Base-by-base conservation (phyloP, 768 basidiomycete species). In the Boletus sensibilis region DNA sequence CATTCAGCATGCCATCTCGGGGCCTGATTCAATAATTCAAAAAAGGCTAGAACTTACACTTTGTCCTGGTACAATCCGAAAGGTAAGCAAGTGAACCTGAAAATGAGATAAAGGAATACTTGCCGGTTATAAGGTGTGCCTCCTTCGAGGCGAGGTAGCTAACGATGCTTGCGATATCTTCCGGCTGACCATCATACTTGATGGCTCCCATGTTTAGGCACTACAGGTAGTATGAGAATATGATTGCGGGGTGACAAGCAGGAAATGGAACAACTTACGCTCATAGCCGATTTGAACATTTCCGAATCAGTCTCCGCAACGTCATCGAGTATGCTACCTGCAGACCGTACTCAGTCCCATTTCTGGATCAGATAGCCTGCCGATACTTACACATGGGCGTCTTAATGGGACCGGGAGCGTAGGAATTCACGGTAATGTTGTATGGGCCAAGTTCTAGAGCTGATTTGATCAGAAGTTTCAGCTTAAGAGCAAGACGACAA, bases 61-160 rank as follows among this genome's bases (percentile, higher is more conserved):
- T 5, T 7, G 27, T 29, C 7, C 27, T 29, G 27, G 1, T 29
- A 8, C 27, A 29, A 29, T 29, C 27, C 27, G 27, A 29, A 29
- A 29, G 27, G 27, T 27, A 27, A 27, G 25, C 25, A 27, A 27
- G 25, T 27, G 6, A 29, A 29, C 27, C 27, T 29, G 1, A 29
- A 29, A 29, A 29, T 29, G 27, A 8, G 27, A 29, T 7, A 29
- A n/a, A 46, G 5, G 6, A 34, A 42, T 23, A 39, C 64, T 52
- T 51, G 60, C 73, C 75, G 16, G 73, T 76, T 5, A 77, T 60
- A 48, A 71, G 73, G 41, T 66, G 63, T 4, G 74, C 69, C n/a
- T 67, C 71, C 5, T 71, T 62, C 5, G 72, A 73, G 9, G 68
- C 68, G 7, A 76, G 61, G 47, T 66, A 75, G 1, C 71, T 72